phyloP scores from a whole-genome alignment of 371 early-diverging fungal species.

The Dichotomocladium elegans region DNA sequence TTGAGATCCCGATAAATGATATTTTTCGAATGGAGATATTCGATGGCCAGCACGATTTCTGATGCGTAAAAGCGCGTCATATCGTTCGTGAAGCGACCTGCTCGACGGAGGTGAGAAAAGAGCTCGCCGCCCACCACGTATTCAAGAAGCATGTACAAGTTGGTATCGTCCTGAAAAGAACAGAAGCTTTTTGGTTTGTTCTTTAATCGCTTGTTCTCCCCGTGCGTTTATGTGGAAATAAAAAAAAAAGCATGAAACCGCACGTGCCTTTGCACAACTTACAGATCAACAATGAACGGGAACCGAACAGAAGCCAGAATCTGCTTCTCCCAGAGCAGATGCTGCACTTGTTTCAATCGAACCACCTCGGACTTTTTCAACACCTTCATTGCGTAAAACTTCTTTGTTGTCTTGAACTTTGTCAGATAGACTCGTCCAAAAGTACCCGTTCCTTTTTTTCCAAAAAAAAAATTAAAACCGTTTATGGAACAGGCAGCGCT shows the following conservation, averaged over 20 bases:
- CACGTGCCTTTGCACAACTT: constrained; percentile 23
- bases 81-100: constrained; percentile 80
- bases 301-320: constrained; percentile 85
- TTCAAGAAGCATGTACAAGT: constrained; percentile 89
- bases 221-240: no score
- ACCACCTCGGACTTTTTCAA: constrained; percentile 91
- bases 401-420: constrained; percentile 52
- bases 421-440: constrained; percentile 89
- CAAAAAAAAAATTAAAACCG: not conserved
- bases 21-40: constrained; percentile 81
- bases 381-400: constrained; percentile 94
- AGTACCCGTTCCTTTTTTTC: constrained; percentile 61
- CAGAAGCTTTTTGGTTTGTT: constrained; percentile 27
- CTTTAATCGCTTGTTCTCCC: not conserved
- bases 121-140: constrained; percentile 90
- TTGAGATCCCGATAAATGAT: constrained; percentile 91
- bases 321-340: constrained; percentile 93
- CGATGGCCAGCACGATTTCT: constrained; percentile 65
- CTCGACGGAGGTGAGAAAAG: constrained; percentile 83
- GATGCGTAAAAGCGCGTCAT: constrained; percentile 74
- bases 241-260: not conserved
- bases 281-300: constrained; percentile 94
- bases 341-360: constrained; percentile 92
- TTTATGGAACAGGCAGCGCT: not conserved
- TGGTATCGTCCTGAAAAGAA: constrained; percentile 79